A percentile compares a stretch with the other conserved stretches of the same genome.
These are phyloP conservation scores for Gossypioides kirkii DNA, from an alignment of 345 rosid species.

Conservation along the genomic window DNA sequence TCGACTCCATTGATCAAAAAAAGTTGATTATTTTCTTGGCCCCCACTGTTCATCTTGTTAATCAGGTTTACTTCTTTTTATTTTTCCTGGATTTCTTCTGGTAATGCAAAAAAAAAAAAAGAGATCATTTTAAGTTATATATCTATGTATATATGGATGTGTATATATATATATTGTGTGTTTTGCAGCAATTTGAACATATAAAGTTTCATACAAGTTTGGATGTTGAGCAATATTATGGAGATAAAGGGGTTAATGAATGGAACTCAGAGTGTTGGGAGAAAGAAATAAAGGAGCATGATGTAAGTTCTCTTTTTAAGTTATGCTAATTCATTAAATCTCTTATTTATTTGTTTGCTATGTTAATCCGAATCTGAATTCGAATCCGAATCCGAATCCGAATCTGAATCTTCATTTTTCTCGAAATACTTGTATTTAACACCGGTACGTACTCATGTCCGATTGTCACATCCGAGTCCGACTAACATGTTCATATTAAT, in stretches of 20 bases:
- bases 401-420: no score
- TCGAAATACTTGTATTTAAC: neutral
- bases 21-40: constrained; percentile 67
- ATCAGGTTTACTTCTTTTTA: constrained; percentile 42
- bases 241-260: constrained; percentile 69
- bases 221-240: constrained; percentile 61
- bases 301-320: constrained; percentile 36
- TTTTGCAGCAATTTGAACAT: constrained; percentile 65
- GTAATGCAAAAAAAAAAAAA: neutral
- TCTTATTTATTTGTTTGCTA: neutral
- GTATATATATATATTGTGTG: neutral
- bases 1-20: constrained; percentile 30
- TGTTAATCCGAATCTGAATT: no score
- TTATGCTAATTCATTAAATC: neutral
- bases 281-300: constrained; percentile 50
- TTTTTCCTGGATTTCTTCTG: neutral
- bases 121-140: neutral
- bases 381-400: no score
- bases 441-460: neutral
- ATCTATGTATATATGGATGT: neutral
- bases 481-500: neutral
- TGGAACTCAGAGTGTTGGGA: constrained; percentile 62
- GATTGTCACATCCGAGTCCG: neutral
- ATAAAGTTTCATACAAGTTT: constrained; percentile 37
- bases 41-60: constrained; percentile 73